Evolutionary conservation across 352 stramenopile genomes (phyloP).

Genomic region (Pythium oligandrum): DNA sequence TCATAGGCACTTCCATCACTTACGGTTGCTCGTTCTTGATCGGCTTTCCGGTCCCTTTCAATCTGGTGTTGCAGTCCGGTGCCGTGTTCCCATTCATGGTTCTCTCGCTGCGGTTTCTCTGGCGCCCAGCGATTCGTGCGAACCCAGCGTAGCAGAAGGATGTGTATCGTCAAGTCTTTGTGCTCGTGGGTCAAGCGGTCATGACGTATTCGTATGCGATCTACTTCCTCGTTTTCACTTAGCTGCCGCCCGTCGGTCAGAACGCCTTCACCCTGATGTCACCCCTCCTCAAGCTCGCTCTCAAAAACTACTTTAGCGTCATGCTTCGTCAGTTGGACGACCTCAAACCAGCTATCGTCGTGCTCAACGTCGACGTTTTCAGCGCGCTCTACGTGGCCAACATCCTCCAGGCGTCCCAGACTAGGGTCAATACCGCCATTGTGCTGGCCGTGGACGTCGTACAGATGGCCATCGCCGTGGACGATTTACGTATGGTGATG

Average conservation of each 20-base stretch:
- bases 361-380: slow-evolving; percentile 2
- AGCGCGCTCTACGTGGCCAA: background rate
- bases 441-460: background rate
- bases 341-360: background rate
- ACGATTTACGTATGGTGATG: no score
- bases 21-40: background rate
- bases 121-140: no score
- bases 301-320: background rate
- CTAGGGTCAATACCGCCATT: background rate
- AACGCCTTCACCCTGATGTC: background rate
- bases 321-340: background rate
- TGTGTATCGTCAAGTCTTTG: no score
- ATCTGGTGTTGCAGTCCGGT: background rate
- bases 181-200: background rate
- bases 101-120: no score
- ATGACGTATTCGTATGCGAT: background rate
- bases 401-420: background rate
- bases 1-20: background rate
- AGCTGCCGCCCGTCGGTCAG: background rate
- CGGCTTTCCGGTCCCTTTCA: background rate
- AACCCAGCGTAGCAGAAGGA: no score
- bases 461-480: background rate
- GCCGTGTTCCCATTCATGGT: background rate
- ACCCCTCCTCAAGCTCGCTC: background rate
- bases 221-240: background rate